Base-by-base conservation (phyloP, 1,284 basidiomycete genomes). In the Cryptococcus sp. region DNA sequence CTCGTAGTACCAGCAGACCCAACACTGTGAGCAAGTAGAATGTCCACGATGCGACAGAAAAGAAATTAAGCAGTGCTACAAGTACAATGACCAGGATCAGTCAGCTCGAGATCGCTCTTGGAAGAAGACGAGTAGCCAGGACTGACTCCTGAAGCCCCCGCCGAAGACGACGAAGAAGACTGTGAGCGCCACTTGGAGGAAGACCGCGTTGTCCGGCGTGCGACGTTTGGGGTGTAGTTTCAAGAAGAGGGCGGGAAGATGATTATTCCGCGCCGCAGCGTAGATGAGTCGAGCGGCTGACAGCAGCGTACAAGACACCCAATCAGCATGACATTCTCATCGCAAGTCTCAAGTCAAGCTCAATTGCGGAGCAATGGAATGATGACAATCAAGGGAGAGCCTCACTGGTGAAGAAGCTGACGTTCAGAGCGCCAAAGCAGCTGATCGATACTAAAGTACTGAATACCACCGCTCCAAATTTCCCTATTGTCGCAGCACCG, bases 11-110 rank as follows among this genome's bases (percentile, higher is more conserved):
- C 0, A 99, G 83, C 19, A 98, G 80, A 0, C 93, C 93, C 8
- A 94, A 80, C 1, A 97, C 92, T 16, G 92, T 95, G 15, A 92
- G 78, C 69, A 95, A 90, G 77, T 92, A 93, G 79, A 94, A 94
- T 0, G 88, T 86, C 93, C 93, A 96, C 5, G 86, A 68, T 1
- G 70, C 69, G 6, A 78, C 72, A 0, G 70, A 72, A 64, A 78
- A 76, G 60, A 94, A 93, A 77, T 93, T 93, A 71, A 94, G 87
- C 45, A 96, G 78, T 7, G 63, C 75, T 77, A 50, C 8, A 41
- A 17, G 73, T 77, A 50, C 8, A 41, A 17, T 35, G 27, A 41
- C 23, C 23, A 43, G 48, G 8, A 16, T 54, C 4, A 1, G 35
- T 41, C 6, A 38, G 11, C n/a, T 19, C 19, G 40, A 39, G 54